Evolutionary conservation across 108 stramenopile species (phyloP).

Genomic region (Licmophora abbreviata): DNA sequence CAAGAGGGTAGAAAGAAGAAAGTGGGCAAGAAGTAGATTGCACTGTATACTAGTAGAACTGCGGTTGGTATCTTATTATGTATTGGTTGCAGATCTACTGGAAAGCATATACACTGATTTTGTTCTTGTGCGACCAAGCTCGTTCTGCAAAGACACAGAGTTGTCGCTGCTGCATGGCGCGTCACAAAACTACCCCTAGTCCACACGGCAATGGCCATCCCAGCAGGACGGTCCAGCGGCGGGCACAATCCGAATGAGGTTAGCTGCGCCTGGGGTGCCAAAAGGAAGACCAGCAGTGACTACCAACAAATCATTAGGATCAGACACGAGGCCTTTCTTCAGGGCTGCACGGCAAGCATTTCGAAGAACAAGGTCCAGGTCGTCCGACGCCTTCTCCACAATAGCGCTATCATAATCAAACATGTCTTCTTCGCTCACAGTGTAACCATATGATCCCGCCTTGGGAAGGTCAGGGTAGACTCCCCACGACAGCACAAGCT

Average conservation of each 20-base stretch:
- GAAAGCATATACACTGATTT: too few species aligned
- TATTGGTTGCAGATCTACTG: too few species aligned
- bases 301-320: conserved; percentile 85
- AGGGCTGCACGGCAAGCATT: conserved; percentile 74
- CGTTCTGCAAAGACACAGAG: neutral
- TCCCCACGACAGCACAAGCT: conserved; percentile 88
- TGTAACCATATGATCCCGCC: conserved; percentile 68
- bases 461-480: conserved; percentile 78
- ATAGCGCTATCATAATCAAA: conserved; percentile 44
- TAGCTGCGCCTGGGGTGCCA: conserved; percentile 86
- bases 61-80: too few species aligned
- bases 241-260: conserved; percentile 84
- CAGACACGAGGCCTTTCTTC: conserved; percentile 78
- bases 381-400: conserved; percentile 45
- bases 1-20: conserved; percentile 56
- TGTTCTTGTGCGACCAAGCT: neutral
- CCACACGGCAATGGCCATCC: conserved; percentile 30
- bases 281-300: conserved; percentile 93
- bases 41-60: too few species aligned
- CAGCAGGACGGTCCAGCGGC: conserved; percentile 89
- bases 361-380: conserved; percentile 65
- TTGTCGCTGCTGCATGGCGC: too few species aligned
- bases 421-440: conserved; percentile 54
- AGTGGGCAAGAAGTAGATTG: conserved; percentile 27
- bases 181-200: conserved; percentile 1